Evolutionary conservation across 148 eudicot genomes (phyloP), one percentile per base, ranked within the genome.

Genomic region (Agrostemma githago): DNA sequence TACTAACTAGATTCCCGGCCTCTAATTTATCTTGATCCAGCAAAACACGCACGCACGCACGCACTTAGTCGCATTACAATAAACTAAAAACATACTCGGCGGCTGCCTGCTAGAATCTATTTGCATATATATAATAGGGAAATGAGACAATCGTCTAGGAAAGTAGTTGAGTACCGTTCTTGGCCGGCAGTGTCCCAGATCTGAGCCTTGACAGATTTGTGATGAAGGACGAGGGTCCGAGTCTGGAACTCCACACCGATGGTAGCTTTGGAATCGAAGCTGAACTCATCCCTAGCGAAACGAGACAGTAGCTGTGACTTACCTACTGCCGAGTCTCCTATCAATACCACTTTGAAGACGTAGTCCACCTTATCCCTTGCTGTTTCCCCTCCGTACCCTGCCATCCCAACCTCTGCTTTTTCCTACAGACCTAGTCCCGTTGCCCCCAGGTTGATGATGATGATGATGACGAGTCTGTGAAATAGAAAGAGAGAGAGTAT

Each of bases 101-200:
- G 34, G 34, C 34, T n/a, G n/a, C n/a, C n/a, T n/a, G n/a, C n/a
- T 26, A 34, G 42, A 1, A 40, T 5, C 2, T n/a, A n/a, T n/a
- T n/a, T n/a, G n/a, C n/a, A n/a, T n/a, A n/a, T n/a, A n/a, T n/a
- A n/a, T n/a, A n/a, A n/a, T n/a, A n/a, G n/a, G n/a, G n/a, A n/a
- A n/a, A n/a, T n/a, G n/a, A n/a, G n/a, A n/a, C n/a, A n/a, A n/a
- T n/a, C n/a, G n/a, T n/a, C n/a, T n/a, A n/a, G n/a, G n/a, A n/a
- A n/a, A n/a, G n/a, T n/a, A 26, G 54, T 26, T 26, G 34, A 26
- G 34, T 26, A 90, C 92, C 96, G 81, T 78, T 90, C 96, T 81
- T 90, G 96, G 74, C 96, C 96, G n/a, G 96, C 96, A 26, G 92
- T 88, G 66, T 88, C 96, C 96, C 96, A 90, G 95, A 90, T 90